phyloP scores from a whole-genome alignment of 257 asterid species.

The Mentha longifolia region DNA sequence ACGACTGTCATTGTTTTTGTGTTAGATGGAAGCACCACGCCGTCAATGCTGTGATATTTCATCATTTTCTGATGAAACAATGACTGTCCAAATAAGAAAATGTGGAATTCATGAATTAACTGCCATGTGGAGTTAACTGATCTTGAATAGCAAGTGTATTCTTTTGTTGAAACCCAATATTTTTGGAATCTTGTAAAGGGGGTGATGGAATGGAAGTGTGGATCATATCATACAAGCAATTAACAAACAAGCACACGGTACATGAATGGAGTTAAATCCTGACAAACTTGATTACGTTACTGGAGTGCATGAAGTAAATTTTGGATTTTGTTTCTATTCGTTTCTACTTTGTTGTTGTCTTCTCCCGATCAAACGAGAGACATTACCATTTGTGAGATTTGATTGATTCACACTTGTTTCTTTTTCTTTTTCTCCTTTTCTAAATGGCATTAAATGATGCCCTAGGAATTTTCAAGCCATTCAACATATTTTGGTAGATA shows the following conservation, averaged over 20 bases:
- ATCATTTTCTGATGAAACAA: constrained; percentile 42
- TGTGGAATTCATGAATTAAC: constrained; percentile 64
- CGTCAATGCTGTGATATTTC: constrained; percentile 77
- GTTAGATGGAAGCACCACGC: constrained; percentile 61
- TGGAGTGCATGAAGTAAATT: neutral
- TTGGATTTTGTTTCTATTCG: neutral
- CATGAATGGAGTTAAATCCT: neutral
- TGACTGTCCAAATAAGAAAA: constrained; percentile 56
- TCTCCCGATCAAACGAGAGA: neutral
- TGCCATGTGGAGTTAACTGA: constrained; percentile 47
- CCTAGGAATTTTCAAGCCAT: neutral
- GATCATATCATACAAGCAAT: constrained; percentile 17
- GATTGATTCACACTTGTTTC: neutral
- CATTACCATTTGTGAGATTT: constrained; percentile 5
- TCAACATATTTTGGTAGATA: constrained; percentile 6
- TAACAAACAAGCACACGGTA: constrained; percentile 23
- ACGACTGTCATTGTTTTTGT: constrained; percentile 30
- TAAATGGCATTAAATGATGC: neutral
- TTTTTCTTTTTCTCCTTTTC: neutral
- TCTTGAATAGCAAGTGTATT: constrained; percentile 13
- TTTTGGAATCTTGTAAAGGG: constrained; percentile 20
- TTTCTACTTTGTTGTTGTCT: neutral
- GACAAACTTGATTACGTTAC: neutral
- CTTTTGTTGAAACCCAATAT: constrained; percentile 12
- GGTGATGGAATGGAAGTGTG: constrained; percentile 19